phyloP scores from a whole-genome alignment of 2,329 filamentous ascomycete species.

The Aspergillus luchuensis region DNA sequence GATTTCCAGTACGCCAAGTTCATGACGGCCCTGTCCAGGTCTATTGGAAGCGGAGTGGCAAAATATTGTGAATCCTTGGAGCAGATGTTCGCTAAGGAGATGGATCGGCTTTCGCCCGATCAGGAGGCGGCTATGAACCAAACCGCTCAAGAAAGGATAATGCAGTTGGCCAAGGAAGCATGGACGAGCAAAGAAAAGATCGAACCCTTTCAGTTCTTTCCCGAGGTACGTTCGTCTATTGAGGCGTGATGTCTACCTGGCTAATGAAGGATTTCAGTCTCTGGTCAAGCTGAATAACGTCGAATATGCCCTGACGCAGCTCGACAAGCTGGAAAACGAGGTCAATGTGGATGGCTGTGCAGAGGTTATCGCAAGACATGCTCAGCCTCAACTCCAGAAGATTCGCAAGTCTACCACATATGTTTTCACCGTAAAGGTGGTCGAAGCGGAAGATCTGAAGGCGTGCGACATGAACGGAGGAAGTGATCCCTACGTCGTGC shows the following conservation, averaged over 20 bases:
- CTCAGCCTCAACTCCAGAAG: conserved; percentile 69
- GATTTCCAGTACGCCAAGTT: conserved; percentile 93
- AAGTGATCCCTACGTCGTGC: conserved; percentile 95
- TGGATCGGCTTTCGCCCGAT: conserved; percentile 87
- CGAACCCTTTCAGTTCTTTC: conserved; percentile 95
- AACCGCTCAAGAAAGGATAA: conserved; percentile 86
- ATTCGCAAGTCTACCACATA: conserved; percentile 78
- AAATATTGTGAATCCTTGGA: conserved; percentile 92
- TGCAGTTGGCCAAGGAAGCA: conserved; percentile 90
- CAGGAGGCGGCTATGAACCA: conserved; percentile 77
- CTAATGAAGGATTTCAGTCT: conserved; percentile 61
- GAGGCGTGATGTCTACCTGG: background rate
- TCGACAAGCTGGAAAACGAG: conserved; percentile 84
- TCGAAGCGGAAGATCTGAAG: conserved; percentile 96
- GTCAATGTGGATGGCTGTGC: conserved; percentile 93
- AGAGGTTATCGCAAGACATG: conserved; percentile 72
- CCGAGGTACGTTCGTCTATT: conserved; percentile 64
- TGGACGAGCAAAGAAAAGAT: conserved; percentile 90
- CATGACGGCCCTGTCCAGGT: conserved; percentile 89
- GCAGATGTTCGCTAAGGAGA: conserved; percentile 80
- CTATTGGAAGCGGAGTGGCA: conserved; percentile 78
- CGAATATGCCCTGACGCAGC: conserved; percentile 87
- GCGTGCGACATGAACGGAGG: conserved; percentile 94
- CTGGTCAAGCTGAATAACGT: conserved; percentile 98
- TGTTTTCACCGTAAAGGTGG: conserved; percentile 98